Evolutionary conservation across 331 rosid species (phyloP).

Genomic region (Pyrus hybrid): DNA sequence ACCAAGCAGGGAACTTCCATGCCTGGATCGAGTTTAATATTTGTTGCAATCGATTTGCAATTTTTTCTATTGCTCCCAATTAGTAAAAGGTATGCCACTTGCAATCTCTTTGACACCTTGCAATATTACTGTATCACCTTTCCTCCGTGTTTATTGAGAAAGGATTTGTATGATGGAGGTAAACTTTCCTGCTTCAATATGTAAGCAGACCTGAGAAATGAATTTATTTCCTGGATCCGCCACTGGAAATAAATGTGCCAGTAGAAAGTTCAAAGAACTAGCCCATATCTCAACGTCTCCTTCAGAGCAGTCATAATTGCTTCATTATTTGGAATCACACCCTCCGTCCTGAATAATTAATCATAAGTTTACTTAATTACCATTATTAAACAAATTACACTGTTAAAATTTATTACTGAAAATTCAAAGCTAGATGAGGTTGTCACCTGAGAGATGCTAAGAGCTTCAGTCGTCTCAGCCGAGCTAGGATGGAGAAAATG

Average conservation of each 20-base stretch:
- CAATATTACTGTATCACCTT: constrained; percentile 67
- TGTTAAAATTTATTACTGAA: neutral
- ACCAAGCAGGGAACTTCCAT: constrained; percentile 92
- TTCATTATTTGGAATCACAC: constrained; percentile 48
- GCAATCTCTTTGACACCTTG: constrained; percentile 76
- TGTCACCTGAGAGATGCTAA: constrained; percentile 43
- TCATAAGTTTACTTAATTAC: neutral
- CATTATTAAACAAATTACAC: neutral
- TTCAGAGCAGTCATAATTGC: constrained; percentile 59
- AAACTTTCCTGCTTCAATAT: constrained; percentile 91
- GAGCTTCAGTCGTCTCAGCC: constrained; percentile 55
- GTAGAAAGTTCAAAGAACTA: constrained; percentile 89
- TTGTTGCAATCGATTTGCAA: constrained; percentile 46
- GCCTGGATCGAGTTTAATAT: constrained; percentile 59
- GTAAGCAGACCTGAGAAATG: constrained; percentile 79
- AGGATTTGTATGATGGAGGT: constrained; percentile 82
- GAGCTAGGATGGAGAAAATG: constrained; percentile 69
- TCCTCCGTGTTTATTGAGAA: constrained; percentile 93
- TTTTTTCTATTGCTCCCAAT: constrained; percentile 55
- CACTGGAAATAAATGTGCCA: constrained; percentile 84
- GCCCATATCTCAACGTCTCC: constrained; percentile 90
- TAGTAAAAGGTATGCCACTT: constrained; percentile 56
- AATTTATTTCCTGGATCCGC: too few relatives aligned
- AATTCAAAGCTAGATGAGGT: neutral
- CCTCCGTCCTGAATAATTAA: constrained; percentile 39